Conservation (phyloP, 805 yeast genomes). For the Peterozyma xylosa region DNA sequence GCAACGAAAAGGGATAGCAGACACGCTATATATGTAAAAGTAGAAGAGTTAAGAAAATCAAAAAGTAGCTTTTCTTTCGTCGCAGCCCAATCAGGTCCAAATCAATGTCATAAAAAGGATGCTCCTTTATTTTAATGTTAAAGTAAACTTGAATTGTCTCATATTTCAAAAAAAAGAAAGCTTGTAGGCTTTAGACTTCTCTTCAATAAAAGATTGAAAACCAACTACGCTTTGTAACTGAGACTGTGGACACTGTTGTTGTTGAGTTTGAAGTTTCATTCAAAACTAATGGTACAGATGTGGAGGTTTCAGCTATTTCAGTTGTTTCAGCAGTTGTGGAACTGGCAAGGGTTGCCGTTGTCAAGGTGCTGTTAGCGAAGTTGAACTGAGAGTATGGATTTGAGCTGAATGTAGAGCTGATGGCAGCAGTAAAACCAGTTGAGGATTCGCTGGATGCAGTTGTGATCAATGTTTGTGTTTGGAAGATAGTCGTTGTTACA, state of each 20-base stretch:
- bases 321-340: background rate
- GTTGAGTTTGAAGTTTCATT: too few species aligned
- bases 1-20: too few species aligned
- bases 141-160: too few species aligned
- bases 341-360: background rate
- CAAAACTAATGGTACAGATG: background rate
- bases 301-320: background rate
- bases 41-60: too few species aligned
- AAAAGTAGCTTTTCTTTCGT: too few species aligned
- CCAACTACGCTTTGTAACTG: background rate
- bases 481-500: constrained; percentile 16
- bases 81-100: too few species aligned
- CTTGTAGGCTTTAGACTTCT: background rate
- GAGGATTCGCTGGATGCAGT: background rate
- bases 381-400: background rate
- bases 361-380: constrained; percentile 4
- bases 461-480: constrained; percentile 12
- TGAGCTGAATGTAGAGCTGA: constrained; percentile 2
- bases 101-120: too few species aligned
- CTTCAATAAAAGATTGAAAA: background rate
- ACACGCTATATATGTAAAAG: too few species aligned
- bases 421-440: background rate
- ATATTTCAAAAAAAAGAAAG: too few species aligned
- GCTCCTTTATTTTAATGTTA: too few species aligned
- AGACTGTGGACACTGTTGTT: too few species aligned